Base-by-base conservation (phyloP, 176 grass and related monocot genomes). In the Guadua angustifolia region DNA sequence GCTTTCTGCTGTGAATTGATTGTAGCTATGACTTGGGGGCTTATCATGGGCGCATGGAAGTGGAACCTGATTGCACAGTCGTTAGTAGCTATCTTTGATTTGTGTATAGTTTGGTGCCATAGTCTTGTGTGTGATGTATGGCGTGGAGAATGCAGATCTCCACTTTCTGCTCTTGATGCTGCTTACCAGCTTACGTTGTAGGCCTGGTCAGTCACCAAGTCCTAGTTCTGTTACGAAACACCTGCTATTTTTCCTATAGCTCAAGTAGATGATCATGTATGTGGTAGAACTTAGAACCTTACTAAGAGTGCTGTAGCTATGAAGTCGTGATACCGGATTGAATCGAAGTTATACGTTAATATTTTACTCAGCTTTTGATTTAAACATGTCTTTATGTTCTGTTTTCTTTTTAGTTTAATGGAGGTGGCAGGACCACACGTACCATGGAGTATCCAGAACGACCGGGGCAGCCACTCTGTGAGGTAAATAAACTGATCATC, bases 371-470 rank as follows among this genome's bases (percentile, higher is more conserved):
- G 5, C 60, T 39, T 66, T 76, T 87, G 50, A 61, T 82, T 50
- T 43, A 24, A 79, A 55, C 73, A 51, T 79, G 50, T 61, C 21
- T 29, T n/a, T 78, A 5, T 66, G 40, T 60, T 83, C 24, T 61
- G 16, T 9, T 86, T n/a, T n/a, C n/a, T 67, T 85, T 86, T 49
- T 25, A 90, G 88, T 71, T 74, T 25, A 72, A 86, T 83, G 84
- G 79, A 61, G 79, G 46, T 66, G 84, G 58, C 50, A 90, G 51
- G 59, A 74, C 59, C 50, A 1, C 84, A 69, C 43, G 22, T 65
- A 71, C 55, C 2, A 83, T 71, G 40, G 93, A 95, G 49, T 95
- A 92, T 81, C 93, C 89, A 38, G 93, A 99, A 60, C 85, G 88
- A 14, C 88, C 66, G 9, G 96, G 84, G 51, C 96, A 92, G 59